Base-by-base conservation (phyloP, 495 filamentous ascomycete genomes). In the Cudoniella acicularis region DNA sequence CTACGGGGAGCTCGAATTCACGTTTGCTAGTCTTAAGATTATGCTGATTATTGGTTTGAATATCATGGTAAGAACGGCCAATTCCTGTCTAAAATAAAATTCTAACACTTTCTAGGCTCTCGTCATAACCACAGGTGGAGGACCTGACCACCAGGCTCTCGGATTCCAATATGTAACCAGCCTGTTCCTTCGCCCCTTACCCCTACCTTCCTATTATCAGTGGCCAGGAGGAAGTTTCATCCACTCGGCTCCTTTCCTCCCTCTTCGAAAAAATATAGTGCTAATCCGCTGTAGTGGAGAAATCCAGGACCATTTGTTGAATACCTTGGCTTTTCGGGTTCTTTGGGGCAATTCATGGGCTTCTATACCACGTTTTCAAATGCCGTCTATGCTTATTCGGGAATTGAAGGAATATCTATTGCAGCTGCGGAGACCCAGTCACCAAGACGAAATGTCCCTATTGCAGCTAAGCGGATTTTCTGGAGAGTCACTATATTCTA, bases 371-470 rank as follows among this genome's bases (percentile, higher is more conserved):
- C 84, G 10, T 80, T 94, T 64, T 83, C 89, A 41, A 87, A 83
- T 16, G 89, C 90, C 3, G 87, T 87, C 8, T 95, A 94, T 56
- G 88, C 90, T 30, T 95, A 90, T 64, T 78, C 91, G 22, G 89
- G 90, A 54, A 92, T 90, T 3, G 92, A 96, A 71, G 75, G 91
- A 50, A 85, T 96, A 56, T 88, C 83, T 62, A 70, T 90, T 61
- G 86, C 88, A 2, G 86, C 86, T 1, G 86, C 84, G 49, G 88
- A 91, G 70, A 88, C 87, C 8, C 75, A 81, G 50, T 85, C 89
- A 56, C 87, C 87, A 1, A 73, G 86, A 60, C 77, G 81, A 61
- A 85, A 84, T 18, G 85, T 90, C n/a, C 87, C 87, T 0, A 79
- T 81, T 24, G 87, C 86, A 0, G 84, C 87, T 45, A 84, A 83